These are phyloP conservation scores for Pythium brassicae DNA, from an alignment of 352 stramenopile species.

Conservation along the genomic window DNA sequence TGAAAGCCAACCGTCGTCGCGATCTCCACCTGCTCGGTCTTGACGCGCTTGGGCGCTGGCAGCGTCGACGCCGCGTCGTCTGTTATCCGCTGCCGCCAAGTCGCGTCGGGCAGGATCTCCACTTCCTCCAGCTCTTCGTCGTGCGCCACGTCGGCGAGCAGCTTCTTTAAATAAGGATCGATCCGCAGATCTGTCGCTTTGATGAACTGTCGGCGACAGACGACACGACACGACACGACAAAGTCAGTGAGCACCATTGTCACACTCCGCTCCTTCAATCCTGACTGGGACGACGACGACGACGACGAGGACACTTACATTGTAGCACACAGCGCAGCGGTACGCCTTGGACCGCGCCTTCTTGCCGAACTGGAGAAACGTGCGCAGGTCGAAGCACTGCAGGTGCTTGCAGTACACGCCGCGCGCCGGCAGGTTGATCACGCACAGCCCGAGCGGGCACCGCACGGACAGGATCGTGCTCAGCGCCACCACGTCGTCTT, in stretches of 20 bases:
- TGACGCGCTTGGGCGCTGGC: conserved; percentile 52
- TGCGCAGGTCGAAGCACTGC: conserved; percentile 95
- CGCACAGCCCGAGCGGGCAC: conserved; percentile 79
- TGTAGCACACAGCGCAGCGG: conserved; percentile 89
- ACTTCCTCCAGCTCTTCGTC: conserved; percentile 88
- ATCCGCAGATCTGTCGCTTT: conserved; percentile 84
- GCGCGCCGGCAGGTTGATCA: conserved; percentile 88
- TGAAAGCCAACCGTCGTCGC: background rate
- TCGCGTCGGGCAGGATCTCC: conserved; percentile 84
- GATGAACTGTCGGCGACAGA: conserved; percentile 63
- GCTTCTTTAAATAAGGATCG: conserved; percentile 87
- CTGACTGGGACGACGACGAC: background rate
- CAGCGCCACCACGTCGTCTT: conserved; percentile 82
- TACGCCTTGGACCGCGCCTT: conserved; percentile 84
- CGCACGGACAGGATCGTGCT: conserved; percentile 88
- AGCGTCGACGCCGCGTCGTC: conserved; percentile 32
- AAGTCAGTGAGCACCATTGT: conserved; percentile 2
- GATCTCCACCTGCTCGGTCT: conserved; percentile 32
- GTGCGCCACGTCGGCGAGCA: conserved; percentile 80
- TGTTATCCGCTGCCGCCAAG: conserved; percentile 61
- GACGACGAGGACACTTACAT: conserved; percentile 37
- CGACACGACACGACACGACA: background rate
- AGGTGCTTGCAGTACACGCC: conserved; percentile 91
- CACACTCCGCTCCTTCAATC: background rate
- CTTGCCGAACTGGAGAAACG: conserved; percentile 91